A percentile compares a stretch with the other conserved stretches of the same genome.
These are phyloP conservation scores for Saccharomyces hybrid DNA, from an alignment of 1,139 yeast genomes.

Conservation along the genomic window DNA sequence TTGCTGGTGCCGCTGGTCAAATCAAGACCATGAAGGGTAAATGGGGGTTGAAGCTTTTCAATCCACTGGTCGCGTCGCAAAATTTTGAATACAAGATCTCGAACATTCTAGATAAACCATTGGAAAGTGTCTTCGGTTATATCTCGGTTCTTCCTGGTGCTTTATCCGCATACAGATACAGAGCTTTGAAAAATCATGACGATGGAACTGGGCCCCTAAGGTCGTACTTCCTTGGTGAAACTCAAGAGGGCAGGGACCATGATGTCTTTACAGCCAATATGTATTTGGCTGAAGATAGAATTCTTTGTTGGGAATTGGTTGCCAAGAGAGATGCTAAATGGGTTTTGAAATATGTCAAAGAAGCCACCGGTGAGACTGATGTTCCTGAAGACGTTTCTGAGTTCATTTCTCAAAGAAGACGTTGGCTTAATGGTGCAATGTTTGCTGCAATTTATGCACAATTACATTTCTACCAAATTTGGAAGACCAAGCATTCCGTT, in stretches of 20 bases:
- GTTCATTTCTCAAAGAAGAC: conserved; percentile 87
- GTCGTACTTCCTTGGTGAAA: conserved; percentile 87
- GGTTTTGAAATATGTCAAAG: conserved; percentile 87
- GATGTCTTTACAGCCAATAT: conserved; percentile 93
- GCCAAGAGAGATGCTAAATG: conserved; percentile 82
- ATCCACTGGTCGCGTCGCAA: conserved; percentile 93
- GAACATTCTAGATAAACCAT: conserved; percentile 87
- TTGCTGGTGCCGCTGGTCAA: conserved; percentile 98
- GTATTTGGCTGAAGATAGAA: conserved; percentile 97
- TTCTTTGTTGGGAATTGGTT: conserved; percentile 92
- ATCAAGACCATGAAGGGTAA: conserved; percentile 90
- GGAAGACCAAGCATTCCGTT: conserved; percentile 78
- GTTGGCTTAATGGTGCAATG: conserved; percentile 97
- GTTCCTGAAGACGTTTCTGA: conserved; percentile 90
- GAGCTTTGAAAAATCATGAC: conserved; percentile 74
- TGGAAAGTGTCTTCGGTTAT: conserved; percentile 89
- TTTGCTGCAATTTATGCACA: conserved; percentile 91
- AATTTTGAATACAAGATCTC: conserved; percentile 96
- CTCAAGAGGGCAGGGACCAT: conserved; percentile 45
- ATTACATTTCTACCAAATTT: conserved; percentile 66
- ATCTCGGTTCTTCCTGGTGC: conserved; percentile 96
- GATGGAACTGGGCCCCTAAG: conserved; percentile 91
- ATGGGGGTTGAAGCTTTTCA: conserved; percentile 67
- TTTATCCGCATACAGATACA: conserved; percentile 83
- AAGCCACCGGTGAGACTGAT: conserved; percentile 95